Conservation (phyloP, 2,329 filamentous ascomycete genomes). For the Xylaria sp. region DNA sequence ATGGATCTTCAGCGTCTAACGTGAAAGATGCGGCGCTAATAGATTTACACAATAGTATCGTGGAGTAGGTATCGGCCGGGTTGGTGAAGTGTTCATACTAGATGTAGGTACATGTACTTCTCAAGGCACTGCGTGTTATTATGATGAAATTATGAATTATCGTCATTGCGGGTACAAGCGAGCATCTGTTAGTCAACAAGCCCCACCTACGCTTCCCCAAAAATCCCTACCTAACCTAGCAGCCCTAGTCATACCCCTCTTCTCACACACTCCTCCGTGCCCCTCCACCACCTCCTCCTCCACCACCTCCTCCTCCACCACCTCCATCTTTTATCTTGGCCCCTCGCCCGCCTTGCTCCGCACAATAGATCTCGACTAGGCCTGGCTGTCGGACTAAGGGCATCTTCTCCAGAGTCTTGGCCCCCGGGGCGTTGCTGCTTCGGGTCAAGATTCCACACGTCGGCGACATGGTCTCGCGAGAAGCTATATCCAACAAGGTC, state of each 20-base stretch:
- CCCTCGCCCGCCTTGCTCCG: slow-evolving; percentile 10
- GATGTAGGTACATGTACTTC: background rate
- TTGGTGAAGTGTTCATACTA: too few relatives aligned
- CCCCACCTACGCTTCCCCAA: background rate
- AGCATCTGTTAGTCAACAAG: background rate
- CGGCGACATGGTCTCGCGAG: slow-evolving; percentile 18
- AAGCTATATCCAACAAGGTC: background rate
- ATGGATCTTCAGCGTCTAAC: background rate
- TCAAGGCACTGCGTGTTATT: background rate
- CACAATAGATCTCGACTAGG: background rate
- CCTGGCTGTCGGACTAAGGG: slow-evolving; percentile 21
- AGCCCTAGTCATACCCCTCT: too few relatives aligned
- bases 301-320: background rate
- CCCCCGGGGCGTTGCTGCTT: slow-evolving; percentile 12
- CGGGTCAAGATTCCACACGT: slow-evolving; percentile 12
- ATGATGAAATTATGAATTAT: background rate
- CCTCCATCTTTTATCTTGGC: background rate
- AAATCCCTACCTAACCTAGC: too few relatives aligned
- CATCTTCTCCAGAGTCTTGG: slow-evolving; percentile 3
- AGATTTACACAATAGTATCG: background rate
- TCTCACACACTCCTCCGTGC: too few relatives aligned
- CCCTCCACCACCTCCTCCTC: background rate
- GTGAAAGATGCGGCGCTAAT: background rate
- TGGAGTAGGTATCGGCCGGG: too few relatives aligned
- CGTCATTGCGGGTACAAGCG: background rate